Conservation (phyloP, 2,329 filamentous ascomycete genomes). For the Phoma sp. region DNA sequence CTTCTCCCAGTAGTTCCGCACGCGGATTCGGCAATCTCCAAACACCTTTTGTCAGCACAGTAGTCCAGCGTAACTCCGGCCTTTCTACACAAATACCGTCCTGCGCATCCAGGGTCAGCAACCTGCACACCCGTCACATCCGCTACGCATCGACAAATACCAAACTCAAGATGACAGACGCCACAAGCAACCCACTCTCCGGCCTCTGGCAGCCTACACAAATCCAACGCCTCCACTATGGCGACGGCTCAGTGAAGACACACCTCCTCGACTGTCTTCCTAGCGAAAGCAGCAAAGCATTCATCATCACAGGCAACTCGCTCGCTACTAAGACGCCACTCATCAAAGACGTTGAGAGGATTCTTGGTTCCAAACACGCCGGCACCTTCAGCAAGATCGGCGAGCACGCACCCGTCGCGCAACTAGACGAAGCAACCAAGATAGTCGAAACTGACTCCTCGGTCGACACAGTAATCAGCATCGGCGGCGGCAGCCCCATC, state of each 20-base stretch:
- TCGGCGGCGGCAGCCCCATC: constrained; percentile 63
- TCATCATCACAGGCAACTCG: constrained; percentile 63
- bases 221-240: constrained; percentile 59
- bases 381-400: constrained; percentile 63
- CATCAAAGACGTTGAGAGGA: constrained; percentile 58
- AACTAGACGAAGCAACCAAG: constrained; percentile 60
- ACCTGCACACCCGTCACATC: neutral
- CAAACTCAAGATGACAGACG: constrained; percentile 49
- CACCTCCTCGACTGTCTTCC: constrained; percentile 57
- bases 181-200: constrained; percentile 52
- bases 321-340: constrained; percentile 61
- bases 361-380: constrained; percentile 57
- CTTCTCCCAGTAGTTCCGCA: constrained; percentile 2
- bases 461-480: constrained; percentile 62
- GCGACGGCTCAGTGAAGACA: constrained; percentile 54
- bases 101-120: neutral
- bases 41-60: constrained; percentile 1
- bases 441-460: constrained; percentile 52
- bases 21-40: constrained; percentile 15
- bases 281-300: constrained; percentile 57
- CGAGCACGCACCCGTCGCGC: constrained; percentile 62
- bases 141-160: constrained; percentile 14
- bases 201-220: constrained; percentile 60
- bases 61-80: neutral
- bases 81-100: neutral